Conservation (phyloP, 2,329 filamentous ascomycete genomes). For the Dothistroma septosporum region DNA sequence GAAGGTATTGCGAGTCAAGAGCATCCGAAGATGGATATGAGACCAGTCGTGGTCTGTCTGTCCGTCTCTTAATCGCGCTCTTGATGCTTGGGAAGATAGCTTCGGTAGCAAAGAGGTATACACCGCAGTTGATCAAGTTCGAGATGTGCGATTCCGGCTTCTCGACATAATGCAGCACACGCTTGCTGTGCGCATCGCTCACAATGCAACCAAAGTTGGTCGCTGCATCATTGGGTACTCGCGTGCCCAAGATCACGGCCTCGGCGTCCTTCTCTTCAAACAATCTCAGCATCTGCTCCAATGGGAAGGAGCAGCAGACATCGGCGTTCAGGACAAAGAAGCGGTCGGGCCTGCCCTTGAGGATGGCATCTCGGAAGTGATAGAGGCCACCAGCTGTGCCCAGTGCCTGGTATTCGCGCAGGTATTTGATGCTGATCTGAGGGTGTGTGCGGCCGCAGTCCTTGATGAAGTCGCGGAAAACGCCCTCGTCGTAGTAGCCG, state of each 20-base stretch:
- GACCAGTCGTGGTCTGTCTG: constrained; percentile 81
- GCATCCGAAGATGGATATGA: constrained; percentile 97
- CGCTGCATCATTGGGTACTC: constrained; percentile 84
- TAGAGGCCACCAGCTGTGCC: constrained; percentile 95
- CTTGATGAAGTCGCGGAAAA: constrained; percentile 98
- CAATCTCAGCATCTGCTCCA: constrained; percentile 90
- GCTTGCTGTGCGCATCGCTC: constrained; percentile 85
- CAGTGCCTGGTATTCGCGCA: constrained; percentile 93
- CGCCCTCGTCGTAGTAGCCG: constrained; percentile 95
- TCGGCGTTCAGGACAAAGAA: constrained; percentile 98
- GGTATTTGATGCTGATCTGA: constrained; percentile 84
- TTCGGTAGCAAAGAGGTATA: constrained; percentile 94
- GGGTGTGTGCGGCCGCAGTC: constrained; percentile 80
- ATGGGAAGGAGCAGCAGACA: constrained; percentile 96
- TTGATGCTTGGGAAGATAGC: constrained; percentile 95
- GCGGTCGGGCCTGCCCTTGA: constrained; percentile 89
- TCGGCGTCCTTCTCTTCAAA: constrained; percentile 95
- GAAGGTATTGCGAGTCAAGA: constrained; percentile 63
- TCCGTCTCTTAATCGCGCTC: constrained; percentile 90
- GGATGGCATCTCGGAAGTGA: constrained; percentile 97
- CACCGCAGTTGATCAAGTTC: constrained; percentile 98
- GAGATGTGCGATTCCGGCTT: constrained; percentile 97
- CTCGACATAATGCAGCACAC: constrained; percentile 97
- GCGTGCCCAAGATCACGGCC: constrained; percentile 90
- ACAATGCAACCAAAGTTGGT: constrained; percentile 98